Percentiles rank a stretch among this genome's conserved stretches.
Evolutionary conservation across 2,329 filamentous ascomycete species (phyloP).

Genomic region (Cytospora piceae): DNA sequence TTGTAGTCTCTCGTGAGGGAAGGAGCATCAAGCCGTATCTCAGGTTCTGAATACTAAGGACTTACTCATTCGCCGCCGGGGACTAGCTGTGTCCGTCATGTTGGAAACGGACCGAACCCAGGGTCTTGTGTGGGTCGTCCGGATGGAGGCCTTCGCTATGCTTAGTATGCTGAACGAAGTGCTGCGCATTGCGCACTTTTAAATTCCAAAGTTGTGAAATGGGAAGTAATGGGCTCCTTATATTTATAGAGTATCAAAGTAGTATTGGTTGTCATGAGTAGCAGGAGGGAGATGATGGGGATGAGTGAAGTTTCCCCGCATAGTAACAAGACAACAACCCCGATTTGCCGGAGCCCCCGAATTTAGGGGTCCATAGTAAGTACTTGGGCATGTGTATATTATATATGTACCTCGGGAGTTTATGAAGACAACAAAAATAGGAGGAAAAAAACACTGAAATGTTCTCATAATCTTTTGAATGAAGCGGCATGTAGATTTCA

Average conservation of each 20-base stretch:
- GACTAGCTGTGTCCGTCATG: conserved; percentile 25
- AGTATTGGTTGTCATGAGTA: not conserved
- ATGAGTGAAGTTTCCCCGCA: conserved; percentile 11
- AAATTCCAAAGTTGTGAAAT: no score
- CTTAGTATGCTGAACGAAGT: not conserved
- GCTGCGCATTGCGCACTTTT: conserved; percentile 1
- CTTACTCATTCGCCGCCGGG: conserved; percentile 28
- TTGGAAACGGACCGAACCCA: conserved; percentile 2
- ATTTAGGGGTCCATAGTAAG: conserved; percentile 6
- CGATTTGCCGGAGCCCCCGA: conserved; percentile 13
- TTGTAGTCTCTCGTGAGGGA: not conserved
- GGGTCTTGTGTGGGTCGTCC: not conserved
- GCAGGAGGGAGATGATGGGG: not conserved
- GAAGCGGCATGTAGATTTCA: not conserved
- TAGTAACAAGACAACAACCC: conserved; percentile 16
- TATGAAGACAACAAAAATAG: not conserved
- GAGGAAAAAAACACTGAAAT: not conserved
- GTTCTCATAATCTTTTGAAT: not conserved
- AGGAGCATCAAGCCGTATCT: not conserved
- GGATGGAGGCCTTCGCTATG: not conserved
- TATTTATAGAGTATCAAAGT: no score
- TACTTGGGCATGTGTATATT: not conserved
- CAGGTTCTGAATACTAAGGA: not conserved
- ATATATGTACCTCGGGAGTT: not conserved
- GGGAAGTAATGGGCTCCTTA: not conserved